phyloP scores from a whole-genome alignment of 2,329 filamentous ascomycete species.

The Trichoderma atroviride region DNA sequence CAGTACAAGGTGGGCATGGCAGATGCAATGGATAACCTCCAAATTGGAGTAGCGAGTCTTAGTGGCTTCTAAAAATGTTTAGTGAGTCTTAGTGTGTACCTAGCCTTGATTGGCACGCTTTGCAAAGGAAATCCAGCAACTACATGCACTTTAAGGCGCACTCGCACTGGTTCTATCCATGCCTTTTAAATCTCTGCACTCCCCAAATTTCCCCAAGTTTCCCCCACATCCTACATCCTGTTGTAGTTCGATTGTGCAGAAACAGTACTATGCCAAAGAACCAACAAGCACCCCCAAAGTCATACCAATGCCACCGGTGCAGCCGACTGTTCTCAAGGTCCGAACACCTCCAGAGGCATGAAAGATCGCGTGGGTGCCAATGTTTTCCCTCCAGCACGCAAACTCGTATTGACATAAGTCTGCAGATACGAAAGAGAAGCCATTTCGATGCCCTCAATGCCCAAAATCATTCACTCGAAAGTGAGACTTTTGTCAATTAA shows the following conservation, averaged over 20 bases:
- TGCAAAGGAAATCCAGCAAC: too few species aligned
- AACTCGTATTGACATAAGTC: neutral
- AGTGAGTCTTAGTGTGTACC: too few species aligned
- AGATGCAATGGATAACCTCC: too few species aligned
- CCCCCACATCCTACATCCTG: neutral
- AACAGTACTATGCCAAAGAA: neutral
- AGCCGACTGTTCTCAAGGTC: neutral
- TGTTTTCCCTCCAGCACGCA: too few species aligned
- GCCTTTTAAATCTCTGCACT: slow-evolving; percentile 1
- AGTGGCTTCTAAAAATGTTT: too few species aligned
- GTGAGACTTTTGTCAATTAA: neutral
- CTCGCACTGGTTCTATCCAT: neutral
- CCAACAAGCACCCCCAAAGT: neutral
- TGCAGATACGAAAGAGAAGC: slow-evolving; percentile 9
- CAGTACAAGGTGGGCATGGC: too few species aligned
- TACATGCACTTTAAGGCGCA: too few species aligned
- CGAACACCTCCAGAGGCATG: slow-evolving; percentile 1
- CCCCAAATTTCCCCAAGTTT: neutral
- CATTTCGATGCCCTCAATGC: neutral
- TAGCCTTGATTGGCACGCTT: too few species aligned
- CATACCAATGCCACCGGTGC: neutral
- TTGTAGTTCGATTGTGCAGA: neutral
- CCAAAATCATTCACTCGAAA: slow-evolving; percentile 4
- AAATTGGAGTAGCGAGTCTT: too few species aligned
- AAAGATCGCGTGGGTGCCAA: neutral